Evolutionary conservation across 2,329 filamentous ascomycete species (phyloP), one percentile per base, ranked within the genome.

Genomic region (Ophiostoma triangulosporum): DNA sequence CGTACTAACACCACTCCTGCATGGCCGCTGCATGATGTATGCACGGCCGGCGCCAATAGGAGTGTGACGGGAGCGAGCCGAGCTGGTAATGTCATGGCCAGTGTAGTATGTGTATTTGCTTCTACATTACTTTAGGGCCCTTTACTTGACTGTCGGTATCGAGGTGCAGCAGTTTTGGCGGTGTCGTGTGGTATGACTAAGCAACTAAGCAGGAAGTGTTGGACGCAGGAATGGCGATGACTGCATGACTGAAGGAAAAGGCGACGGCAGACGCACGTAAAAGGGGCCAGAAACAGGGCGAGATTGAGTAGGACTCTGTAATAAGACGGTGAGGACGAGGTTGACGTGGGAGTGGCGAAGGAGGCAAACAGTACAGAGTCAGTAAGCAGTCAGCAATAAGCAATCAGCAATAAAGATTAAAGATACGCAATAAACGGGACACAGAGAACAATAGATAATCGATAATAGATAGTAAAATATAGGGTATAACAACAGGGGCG

Each of bases 1-100:
- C 43, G 26, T n/a, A 46, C 43, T 46, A 46, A 46, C 15, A 46
- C 43, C 26, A 29, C 43, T 46, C 43, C 38, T 43, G 20, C 38
- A 43, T 43, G 20, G n/a, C 22, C 26, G 40, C 22, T 45, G 40
- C 40, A 46, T 46, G 26, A 27, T 46, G n/a, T 29, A 27, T 46
- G 43, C 43, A 46, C 38, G 43, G 15, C 26, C 15, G 43, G 43
- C 43, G 43, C 43, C 43, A 46, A 46, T 46, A 46, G 43, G 43
- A 29, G 43, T 46, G 43, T 46, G 43, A 46, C 43, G 43, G 43
- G 43, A 46, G 43, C 43, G 26, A 46, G 43, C 43, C 43, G 43
- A 17, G 24, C 15, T 46, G 31, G 3, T 3, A 14, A 31, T 31
- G 12, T 27, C n/a, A 27, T 46, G 43, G 15, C 15, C n/a, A n/a